Percentiles rank a stretch among this genome's conserved stretches.
These are phyloP conservation scores for Candida ascalaphidarum DNA, from an alignment of 805 yeast genomes.

Conservation along the genomic window DNA sequence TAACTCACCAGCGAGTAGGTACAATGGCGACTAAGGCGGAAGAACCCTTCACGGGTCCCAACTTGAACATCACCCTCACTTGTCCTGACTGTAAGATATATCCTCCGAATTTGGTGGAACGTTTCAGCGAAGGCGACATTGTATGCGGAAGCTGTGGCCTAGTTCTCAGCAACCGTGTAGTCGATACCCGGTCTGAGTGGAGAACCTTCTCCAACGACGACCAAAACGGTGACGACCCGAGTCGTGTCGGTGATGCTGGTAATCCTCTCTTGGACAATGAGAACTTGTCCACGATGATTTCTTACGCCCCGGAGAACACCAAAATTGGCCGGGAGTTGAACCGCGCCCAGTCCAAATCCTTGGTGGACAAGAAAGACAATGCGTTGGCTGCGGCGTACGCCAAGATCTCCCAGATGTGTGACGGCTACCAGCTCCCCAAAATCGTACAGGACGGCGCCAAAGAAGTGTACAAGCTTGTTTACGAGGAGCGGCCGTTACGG, in stretches of 20 bases:
- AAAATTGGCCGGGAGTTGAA: slow-evolving; percentile 82
- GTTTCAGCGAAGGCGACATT: slow-evolving; percentile 95
- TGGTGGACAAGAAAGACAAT: slow-evolving; percentile 81
- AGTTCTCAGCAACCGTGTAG: slow-evolving; percentile 84
- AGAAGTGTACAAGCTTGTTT: slow-evolving; percentile 86
- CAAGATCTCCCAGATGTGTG: slow-evolving; percentile 91
- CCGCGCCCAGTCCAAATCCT: slow-evolving; percentile 79
- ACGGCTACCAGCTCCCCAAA: slow-evolving; percentile 88
- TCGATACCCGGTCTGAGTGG: slow-evolving; percentile 97
- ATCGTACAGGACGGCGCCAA: slow-evolving; percentile 97
- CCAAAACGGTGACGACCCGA: slow-evolving; percentile 96
- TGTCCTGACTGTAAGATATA: slow-evolving; percentile 95
- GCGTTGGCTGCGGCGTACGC: slow-evolving; percentile 85
- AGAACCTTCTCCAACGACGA: slow-evolving; percentile 97
- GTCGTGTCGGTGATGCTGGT: slow-evolving; percentile 98
- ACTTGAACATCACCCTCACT: slow-evolving; percentile 78
- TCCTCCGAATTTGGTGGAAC: slow-evolving; percentile 92
- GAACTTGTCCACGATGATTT: slow-evolving; percentile 86
- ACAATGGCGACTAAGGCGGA: too few relatives aligned
- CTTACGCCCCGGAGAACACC: slow-evolving; percentile 79
- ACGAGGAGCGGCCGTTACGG: slow-evolving; percentile 76
- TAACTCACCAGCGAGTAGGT: too few relatives aligned
- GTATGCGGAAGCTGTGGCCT: slow-evolving; percentile 98
- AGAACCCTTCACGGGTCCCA: slow-evolving; percentile 51
- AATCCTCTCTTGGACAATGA: slow-evolving; percentile 88